These are phyloP conservation scores for Picochlorum sp. DNA, from an alignment of 139 green algal genomes.

Conservation along the genomic window DNA sequence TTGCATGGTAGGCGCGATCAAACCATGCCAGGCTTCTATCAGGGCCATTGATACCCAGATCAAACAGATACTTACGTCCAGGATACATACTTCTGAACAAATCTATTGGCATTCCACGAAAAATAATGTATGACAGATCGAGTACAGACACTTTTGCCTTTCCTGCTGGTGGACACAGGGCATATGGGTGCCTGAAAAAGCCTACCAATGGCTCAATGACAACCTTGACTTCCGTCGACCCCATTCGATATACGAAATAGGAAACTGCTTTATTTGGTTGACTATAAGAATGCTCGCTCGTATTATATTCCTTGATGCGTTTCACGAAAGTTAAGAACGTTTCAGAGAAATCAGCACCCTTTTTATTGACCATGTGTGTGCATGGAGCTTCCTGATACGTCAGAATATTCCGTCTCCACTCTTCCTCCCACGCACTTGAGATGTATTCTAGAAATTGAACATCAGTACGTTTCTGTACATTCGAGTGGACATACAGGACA, in stretches of 20 bases:
- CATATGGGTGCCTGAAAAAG: conserved; percentile 3
- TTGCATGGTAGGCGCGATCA: not conserved
- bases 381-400: not conserved
- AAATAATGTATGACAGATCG: conserved; percentile 2
- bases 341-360: not conserved
- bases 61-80: conserved; percentile 3
- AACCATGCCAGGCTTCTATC: not conserved
- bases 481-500: too few relatives aligned
- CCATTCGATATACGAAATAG: not conserved
- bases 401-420: not conserved
- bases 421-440: not conserved
- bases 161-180: not conserved
- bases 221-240: not conserved
- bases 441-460: not conserved
- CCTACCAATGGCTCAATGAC: not conserved
- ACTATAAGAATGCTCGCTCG: too few relatives aligned
- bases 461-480: too few relatives aligned
- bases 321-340: not conserved
- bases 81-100: not conserved
- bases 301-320: not conserved
- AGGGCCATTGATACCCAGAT: not conserved
- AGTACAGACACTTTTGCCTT: not conserved
- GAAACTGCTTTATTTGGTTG: not conserved
- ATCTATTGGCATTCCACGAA: not conserved
- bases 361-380: not conserved